Conservation (phyloP, 164 flowering plant species). For the Chloranthus sessilifolius region DNA sequence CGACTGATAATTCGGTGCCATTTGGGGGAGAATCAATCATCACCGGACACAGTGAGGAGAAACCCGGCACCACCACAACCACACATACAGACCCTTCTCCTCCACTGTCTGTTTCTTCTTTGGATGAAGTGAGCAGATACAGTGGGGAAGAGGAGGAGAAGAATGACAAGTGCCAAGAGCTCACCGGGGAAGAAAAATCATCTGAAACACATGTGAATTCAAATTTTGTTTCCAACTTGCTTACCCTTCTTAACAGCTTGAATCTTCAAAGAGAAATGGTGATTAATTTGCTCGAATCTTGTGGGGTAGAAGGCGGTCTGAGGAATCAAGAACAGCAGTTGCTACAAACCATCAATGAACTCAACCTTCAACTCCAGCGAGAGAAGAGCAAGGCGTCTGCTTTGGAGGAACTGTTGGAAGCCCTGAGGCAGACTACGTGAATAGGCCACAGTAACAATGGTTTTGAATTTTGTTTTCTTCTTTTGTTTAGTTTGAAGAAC, state of each 20-base stretch:
- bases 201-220: constrained; percentile 6
- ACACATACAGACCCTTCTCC: neutral
- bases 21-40: constrained; percentile 12
- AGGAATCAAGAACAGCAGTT: constrained; percentile 32
- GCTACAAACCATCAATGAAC: constrained; percentile 20
- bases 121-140: neutral
- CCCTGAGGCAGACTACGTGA: constrained; percentile 13
- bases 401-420: constrained; percentile 45
- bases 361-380: constrained; percentile 40
- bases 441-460: too few species aligned
- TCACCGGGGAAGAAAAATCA: neutral
- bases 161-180: neutral
- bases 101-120: constrained; percentile 5
- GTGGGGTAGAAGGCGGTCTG: constrained; percentile 18
- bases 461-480: too few species aligned
- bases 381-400: constrained; percentile 38
- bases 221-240: constrained; percentile 20
- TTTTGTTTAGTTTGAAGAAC: too few species aligned
- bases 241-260: constrained; percentile 40
- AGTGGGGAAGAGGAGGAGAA: neutral
- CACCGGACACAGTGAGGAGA: neutral
- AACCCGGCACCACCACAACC: neutral
- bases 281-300: constrained; percentile 23
- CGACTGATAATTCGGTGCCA: constrained; percentile 12
- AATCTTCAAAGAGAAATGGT: constrained; percentile 37